A percentile compares a stretch with the other conserved stretches of the same genome.
phyloP scores from a whole-genome alignment of 1,284 basidiomycete species.

The Irpex sp. region DNA sequence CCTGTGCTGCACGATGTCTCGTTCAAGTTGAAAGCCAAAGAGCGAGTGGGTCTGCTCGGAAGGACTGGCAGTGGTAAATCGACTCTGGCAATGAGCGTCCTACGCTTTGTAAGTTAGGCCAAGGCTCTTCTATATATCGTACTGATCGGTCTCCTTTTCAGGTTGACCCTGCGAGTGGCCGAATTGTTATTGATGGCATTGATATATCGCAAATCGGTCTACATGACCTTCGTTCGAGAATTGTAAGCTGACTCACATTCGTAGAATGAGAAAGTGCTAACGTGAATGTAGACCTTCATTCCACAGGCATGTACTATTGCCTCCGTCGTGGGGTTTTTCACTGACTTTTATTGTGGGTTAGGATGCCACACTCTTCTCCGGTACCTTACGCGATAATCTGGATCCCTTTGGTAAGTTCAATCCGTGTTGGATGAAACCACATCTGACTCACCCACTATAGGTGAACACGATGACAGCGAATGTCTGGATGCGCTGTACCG shows the following conservation, averaged over 20 bases:
- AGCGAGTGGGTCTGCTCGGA: slow-evolving; percentile 72
- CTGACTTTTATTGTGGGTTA: slow-evolving; percentile 31
- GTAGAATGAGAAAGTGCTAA: not conserved
- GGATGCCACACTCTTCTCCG: slow-evolving; percentile 82
- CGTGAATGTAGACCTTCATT: slow-evolving; percentile 67
- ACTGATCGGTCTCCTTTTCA: slow-evolving; percentile 19
- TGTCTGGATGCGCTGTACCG: slow-evolving; percentile 65
- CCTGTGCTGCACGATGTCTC: slow-evolving; percentile 78
- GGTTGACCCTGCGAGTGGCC: slow-evolving; percentile 78
- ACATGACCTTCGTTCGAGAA: slow-evolving; percentile 74
- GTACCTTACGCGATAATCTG: slow-evolving; percentile 82
- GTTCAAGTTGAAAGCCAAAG: slow-evolving; percentile 57
- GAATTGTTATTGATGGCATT: slow-evolving; percentile 84
- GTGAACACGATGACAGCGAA: slow-evolving; percentile 79
- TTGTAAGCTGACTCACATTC: slow-evolving; percentile 41
- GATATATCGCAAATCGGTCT: slow-evolving; percentile 88
- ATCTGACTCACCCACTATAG: slow-evolving; percentile 29
- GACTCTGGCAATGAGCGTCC: slow-evolving; percentile 80
- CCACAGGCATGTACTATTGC: slow-evolving; percentile 42
- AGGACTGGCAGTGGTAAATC: slow-evolving; percentile 81
- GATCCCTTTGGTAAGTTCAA: slow-evolving; percentile 69
- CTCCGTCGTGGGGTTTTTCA: not conserved
- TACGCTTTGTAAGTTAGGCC: slow-evolving; percentile 68
- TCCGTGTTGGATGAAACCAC: not conserved
- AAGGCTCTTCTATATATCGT: not conserved